Evolutionary conservation across 2,329 filamentous ascomycete genomes (phyloP), one percentile per base, ranked within the genome.

Genomic region (Elsinoe perseae): DNA sequence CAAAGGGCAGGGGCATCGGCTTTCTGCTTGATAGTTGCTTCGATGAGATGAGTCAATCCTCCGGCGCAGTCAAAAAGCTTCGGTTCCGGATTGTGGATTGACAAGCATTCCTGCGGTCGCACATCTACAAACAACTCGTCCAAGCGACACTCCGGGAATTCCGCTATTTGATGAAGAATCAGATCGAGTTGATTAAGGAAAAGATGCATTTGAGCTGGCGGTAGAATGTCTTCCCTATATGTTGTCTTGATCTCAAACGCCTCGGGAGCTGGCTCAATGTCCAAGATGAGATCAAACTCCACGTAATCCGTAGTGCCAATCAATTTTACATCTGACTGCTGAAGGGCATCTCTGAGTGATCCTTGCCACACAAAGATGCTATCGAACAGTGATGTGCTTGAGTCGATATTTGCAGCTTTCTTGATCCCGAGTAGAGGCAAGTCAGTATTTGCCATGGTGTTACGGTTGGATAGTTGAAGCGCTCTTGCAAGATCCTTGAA

Each of bases 291-390:
- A 56, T 81, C 83, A 40, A 88, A 90, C 65, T 95, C 90, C 5
- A 93, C 73, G 20, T 81, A 80, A 65, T 96, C 91, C 4, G 77
- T 69, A 54, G 86, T 82, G 23, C 79, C 76, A 0, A 80, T 66
- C 56, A 89, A 75, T 8, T 64, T 68, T 0, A 92, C 73, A 10
- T 57, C 21, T 60, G 64, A 62, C 6, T 50, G n/a, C 3, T 55
- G n/a, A 4, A 44, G 20, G 7, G 28, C 34, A 63, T 72, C 65
- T 25, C 73, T 56, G 14, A 69, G 68, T 0, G 84, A 86, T 65
- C 95, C 85, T 63, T 96, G 91, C 76, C 91, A 96, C 0, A 91
- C 84, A 63, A 95, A 85, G 0, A 95, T 73, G 0, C 84, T 78
- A 62, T 95, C 87, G 62, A 92, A 95, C 0, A 95, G 70, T 1